These are phyloP conservation scores for Lentinula raphanica DNA, from an alignment of 768 basidiomycete species.

Conservation along the genomic window DNA sequence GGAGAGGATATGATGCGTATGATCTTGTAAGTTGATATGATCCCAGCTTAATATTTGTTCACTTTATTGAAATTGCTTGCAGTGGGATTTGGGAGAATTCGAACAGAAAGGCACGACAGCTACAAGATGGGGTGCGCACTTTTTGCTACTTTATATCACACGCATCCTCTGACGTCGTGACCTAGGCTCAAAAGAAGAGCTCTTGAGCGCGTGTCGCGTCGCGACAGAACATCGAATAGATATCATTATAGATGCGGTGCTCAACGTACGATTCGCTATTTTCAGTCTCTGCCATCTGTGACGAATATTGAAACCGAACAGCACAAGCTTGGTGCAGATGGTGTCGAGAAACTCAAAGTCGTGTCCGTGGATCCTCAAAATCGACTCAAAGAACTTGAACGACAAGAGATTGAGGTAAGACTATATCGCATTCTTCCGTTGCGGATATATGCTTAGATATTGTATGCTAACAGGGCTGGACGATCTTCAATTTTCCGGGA, in stretches of 20 bases:
- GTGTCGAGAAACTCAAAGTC: constrained; percentile 61
- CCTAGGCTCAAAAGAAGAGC: constrained; percentile 50
- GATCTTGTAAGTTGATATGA: constrained; percentile 50
- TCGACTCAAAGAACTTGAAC: constrained; percentile 55
- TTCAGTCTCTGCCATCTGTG: too few species aligned
- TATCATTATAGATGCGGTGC: constrained; percentile 80
- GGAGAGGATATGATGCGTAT: constrained; percentile 82
- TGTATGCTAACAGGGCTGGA: constrained; percentile 71
- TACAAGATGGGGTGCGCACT: constrained; percentile 80
- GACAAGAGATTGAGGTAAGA: constrained; percentile 65
- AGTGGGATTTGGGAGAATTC: constrained; percentile 91
- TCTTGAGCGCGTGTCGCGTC: constrained; percentile 60
- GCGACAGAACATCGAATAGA: constrained; percentile 69
- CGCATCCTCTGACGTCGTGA: not conserved
- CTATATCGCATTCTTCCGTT: constrained; percentile 12
- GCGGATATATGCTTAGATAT: too few species aligned
- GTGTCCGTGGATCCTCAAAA: constrained; percentile 68
- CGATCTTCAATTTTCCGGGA: constrained; percentile 80
- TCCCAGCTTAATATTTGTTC: not conserved
- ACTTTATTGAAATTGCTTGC: not conserved
- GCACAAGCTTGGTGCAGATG: constrained; percentile 86
- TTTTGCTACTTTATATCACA: not conserved
- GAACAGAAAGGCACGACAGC: constrained; percentile 62
- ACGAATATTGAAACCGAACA: constrained; percentile 21
- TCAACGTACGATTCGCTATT: constrained; percentile 67